phyloP scores from a whole-genome alignment of 148 eudicot genomes.

The Vaccinium vitisidaea region DNA sequence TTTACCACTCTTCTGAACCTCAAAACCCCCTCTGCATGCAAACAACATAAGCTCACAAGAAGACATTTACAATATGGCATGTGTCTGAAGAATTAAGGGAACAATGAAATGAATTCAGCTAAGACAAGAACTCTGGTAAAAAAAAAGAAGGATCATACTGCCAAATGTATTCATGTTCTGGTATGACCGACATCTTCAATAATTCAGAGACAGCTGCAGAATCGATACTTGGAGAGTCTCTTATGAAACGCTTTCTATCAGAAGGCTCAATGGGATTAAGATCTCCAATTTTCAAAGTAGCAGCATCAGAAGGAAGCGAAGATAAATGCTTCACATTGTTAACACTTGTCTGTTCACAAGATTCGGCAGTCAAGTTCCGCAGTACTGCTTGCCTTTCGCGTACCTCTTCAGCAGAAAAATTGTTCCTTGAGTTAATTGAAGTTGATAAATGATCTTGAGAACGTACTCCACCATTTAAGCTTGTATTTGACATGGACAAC shows the following conservation, averaged over 20 bases:
- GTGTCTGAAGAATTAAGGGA: background rate
- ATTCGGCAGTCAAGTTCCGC: constrained; percentile 20
- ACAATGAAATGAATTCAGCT: background rate
- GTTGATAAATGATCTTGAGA: constrained; percentile 33
- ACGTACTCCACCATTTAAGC: constrained; percentile 29
- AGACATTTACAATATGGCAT: background rate
- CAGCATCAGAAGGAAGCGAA: constrained; percentile 38
- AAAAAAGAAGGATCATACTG: constrained; percentile 59
- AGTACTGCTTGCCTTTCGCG: constrained; percentile 32
- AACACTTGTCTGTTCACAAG: constrained; percentile 38
- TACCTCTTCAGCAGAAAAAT: constrained; percentile 30
- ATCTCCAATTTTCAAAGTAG: constrained; percentile 27
- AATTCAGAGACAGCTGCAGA: constrained; percentile 22
- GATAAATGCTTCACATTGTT: constrained; percentile 37
- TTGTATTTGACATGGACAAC: constrained; percentile 33
- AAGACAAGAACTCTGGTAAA: constrained; percentile 3
- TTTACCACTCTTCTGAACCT: constrained; percentile 60
- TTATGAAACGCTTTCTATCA: constrained; percentile 29
- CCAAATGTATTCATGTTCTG: constrained; percentile 85
- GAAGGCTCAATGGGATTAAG: constrained; percentile 15
- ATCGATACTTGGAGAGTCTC: constrained; percentile 16
- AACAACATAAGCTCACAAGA: constrained; percentile 12
- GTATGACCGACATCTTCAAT: constrained; percentile 53
- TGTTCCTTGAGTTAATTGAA: constrained; percentile 29
- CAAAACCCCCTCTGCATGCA: constrained; percentile 80